These are phyloP conservation scores for Mucor saturninus DNA, from an alignment of 371 early-diverging fungal species.

Conservation along the genomic window DNA sequence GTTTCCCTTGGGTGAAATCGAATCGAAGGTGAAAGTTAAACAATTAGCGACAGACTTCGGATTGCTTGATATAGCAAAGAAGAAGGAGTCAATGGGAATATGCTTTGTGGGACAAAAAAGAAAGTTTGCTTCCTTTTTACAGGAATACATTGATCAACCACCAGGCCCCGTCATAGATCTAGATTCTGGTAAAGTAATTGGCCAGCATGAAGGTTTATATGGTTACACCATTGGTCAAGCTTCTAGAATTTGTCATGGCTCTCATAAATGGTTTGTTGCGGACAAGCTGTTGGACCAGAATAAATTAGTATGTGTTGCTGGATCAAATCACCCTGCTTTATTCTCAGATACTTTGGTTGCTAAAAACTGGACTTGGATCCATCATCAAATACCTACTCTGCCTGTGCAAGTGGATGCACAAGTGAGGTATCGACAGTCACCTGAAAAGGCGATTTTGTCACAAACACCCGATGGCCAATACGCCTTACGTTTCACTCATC, in stretches of 20 bases:
- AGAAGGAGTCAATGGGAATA: slow-evolving; percentile 95
- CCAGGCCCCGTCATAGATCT: slow-evolving; percentile 69
- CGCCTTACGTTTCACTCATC: slow-evolving; percentile 37
- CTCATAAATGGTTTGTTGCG: slow-evolving; percentile 63
- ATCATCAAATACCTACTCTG: slow-evolving; percentile 26
- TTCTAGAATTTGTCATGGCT: slow-evolving; percentile 62
- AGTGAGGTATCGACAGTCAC: slow-evolving; percentile 51
- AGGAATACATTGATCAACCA: slow-evolving; percentile 61
- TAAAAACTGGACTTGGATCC: slow-evolving; percentile 54
- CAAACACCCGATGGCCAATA: slow-evolving; percentile 25
- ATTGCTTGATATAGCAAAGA: slow-evolving; percentile 63
- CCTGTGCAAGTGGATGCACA: slow-evolving; percentile 37
- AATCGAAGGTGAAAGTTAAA: slow-evolving; percentile 75
- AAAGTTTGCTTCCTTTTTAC: slow-evolving; percentile 80
- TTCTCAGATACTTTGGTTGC: slow-evolving; percentile 39
- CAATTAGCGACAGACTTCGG: slow-evolving; percentile 63
- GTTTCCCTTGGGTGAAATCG: slow-evolving; percentile 85
- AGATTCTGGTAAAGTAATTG: slow-evolving; percentile 60
- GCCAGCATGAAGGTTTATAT: slow-evolving; percentile 73
- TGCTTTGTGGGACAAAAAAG: slow-evolving; percentile 92
- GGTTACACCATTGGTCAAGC: slow-evolving; percentile 80
- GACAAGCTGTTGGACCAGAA: slow-evolving; percentile 40
- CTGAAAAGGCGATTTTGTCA: slow-evolving; percentile 42
- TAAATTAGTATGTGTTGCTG: slow-evolving; percentile 46
- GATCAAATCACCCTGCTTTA: slow-evolving; percentile 49